Evolutionary conservation across 805 yeast genomes (phyloP).

Genomic region (Metschnikowia kunwiensis): DNA sequence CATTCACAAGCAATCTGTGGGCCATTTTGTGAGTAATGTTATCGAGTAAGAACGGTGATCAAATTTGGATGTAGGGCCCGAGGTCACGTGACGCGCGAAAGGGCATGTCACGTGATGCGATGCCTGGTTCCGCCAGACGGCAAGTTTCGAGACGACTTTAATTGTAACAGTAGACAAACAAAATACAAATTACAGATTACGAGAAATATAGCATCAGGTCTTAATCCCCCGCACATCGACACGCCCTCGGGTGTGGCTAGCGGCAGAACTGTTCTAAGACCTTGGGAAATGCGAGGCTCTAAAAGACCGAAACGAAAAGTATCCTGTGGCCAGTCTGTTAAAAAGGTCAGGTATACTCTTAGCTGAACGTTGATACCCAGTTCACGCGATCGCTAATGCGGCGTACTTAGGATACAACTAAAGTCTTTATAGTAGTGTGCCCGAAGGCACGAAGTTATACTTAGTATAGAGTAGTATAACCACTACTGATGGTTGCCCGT

Average conservation of each 20-base stretch:
- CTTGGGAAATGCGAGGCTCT: conserved; percentile 45
- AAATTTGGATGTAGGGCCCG: too few relatives aligned
- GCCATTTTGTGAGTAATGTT: conserved; percentile 62
- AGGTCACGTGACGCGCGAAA: conserved; percentile 2
- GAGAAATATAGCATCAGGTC: conserved; percentile 51
- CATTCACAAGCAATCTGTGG: conserved; percentile 85
- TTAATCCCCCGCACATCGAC: conserved; percentile 39
- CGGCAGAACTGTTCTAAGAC: conserved; percentile 34
- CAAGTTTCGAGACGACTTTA: too few relatives aligned
- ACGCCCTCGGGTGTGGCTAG: conserved; percentile 17
- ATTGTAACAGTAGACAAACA: too few relatives aligned
- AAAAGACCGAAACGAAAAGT: conserved; percentile 77
- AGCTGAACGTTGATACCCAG: conserved; percentile 52
- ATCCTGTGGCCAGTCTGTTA: conserved; percentile 71
- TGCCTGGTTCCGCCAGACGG: too few relatives aligned
- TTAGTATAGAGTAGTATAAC: conserved; percentile 65
- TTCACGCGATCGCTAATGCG: conserved; percentile 43
- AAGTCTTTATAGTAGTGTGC: conserved; percentile 41
- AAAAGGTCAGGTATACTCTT: conserved; percentile 65
- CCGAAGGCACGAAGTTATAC: conserved; percentile 51
- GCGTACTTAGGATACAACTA: conserved; percentile 36
- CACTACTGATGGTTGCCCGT: conserved; percentile 65
- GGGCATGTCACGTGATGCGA: conserved; percentile 2
- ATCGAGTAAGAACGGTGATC: too few relatives aligned
- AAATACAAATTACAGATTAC: background rate